phyloP scores from a whole-genome alignment of 1,284 basidiomycete species.

The Xerocomus alliaceus region DNA sequence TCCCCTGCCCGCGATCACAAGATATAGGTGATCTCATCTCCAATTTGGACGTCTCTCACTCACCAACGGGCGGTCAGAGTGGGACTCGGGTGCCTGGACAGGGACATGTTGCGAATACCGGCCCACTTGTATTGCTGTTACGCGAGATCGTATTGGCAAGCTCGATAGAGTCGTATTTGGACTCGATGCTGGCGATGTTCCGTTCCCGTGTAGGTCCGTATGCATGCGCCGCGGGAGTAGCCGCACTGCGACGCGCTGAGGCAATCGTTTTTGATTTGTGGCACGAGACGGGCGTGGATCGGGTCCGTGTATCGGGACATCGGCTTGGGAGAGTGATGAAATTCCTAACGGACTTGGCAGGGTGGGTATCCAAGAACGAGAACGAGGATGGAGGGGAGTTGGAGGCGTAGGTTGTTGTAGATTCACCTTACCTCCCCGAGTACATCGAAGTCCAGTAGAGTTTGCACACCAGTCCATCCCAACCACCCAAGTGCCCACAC shows the following conservation, averaged over 20 bases:
- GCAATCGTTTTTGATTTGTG: conserved; percentile 19
- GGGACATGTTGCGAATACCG: neutral
- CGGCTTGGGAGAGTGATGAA: neutral
- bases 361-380: neutral
- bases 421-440: conserved; percentile 12
- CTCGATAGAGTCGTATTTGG: conserved; percentile 13
- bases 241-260: conserved; percentile 12
- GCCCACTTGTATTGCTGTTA: conserved; percentile 13
- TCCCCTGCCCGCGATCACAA: conserved; percentile 30
- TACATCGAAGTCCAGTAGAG: conserved; percentile 13
- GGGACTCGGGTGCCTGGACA: no score
- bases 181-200: conserved; percentile 16
- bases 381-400: neutral
- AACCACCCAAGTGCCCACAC: neutral
- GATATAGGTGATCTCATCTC: conserved; percentile 19
- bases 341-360: conserved; percentile 8
- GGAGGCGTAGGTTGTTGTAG: conserved; percentile 10
- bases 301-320: no score
- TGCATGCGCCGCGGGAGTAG: conserved; percentile 2
- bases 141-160: conserved; percentile 26
- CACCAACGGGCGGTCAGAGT: neutral
- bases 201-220: conserved; percentile 16
- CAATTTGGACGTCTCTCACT: conserved; percentile 3
- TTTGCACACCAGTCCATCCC: no score
- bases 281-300: conserved; percentile 8